Evolutionary conservation across 2,329 filamentous ascomycete genomes (phyloP).

Genomic region (Botrytis sinoallii): DNA sequence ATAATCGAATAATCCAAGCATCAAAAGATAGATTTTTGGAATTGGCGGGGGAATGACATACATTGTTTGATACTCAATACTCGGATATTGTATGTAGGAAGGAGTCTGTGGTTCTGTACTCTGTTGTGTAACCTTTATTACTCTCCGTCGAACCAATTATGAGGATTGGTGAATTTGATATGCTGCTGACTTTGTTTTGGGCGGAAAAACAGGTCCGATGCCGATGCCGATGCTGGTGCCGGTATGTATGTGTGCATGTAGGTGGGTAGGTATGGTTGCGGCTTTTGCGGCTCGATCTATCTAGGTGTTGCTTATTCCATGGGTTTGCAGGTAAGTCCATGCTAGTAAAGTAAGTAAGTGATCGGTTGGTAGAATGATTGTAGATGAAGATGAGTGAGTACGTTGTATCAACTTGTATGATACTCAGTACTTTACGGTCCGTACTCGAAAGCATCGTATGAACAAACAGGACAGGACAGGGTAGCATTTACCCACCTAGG

Average conservation of each 20-base stretch:
- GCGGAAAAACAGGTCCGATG: neutral
- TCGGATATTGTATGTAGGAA: neutral
- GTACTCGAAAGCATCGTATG: neutral
- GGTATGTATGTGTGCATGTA: neutral
- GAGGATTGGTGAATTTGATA: neutral
- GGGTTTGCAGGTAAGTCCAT: neutral
- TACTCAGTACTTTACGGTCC: neutral
- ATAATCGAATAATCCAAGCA: neutral
- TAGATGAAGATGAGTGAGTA: neutral
- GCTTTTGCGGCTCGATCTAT: constrained; percentile 5
- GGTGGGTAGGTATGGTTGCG: neutral
- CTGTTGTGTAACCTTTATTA: neutral
- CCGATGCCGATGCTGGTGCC: neutral
- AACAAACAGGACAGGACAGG: too few species aligned
- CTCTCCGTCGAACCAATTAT: neutral
- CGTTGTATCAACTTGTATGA: neutral
- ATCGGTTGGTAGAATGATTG: neutral
- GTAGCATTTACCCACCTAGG: neutral
- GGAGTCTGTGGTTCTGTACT: neutral
- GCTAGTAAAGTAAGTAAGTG: neutral
- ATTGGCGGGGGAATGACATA: neutral
- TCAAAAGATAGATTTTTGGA: too few species aligned
- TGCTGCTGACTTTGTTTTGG: neutral
- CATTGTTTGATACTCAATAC: neutral
- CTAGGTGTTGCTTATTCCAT: neutral